Base-by-base conservation (phyloP, 192 early-diverging fungal species). In the Backusella westeae region DNA sequence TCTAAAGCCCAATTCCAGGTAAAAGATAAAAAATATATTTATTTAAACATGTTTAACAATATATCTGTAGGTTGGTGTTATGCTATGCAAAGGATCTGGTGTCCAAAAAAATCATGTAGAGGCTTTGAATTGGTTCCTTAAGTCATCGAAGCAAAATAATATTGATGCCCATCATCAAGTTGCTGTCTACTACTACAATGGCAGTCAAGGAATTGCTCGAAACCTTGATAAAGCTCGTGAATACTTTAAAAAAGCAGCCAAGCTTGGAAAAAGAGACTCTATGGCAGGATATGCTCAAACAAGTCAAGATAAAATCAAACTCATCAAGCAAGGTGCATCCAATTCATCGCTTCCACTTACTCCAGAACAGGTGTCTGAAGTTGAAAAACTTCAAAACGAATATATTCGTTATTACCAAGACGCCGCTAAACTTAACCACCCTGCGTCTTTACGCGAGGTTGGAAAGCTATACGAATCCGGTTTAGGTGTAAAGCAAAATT, bases 91-190 rank as follows among this genome's bases (percentile, higher is more conserved):
- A 75, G 85, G 85, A 9, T 36, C 67, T 34, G 85, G 82, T 32
- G 79, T 80, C 23, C 12, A 63, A n/a, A 34, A 53, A 26, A 74
- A 83, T 56, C 77, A 73, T 17, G 34, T 34, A 15, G 74, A 76
- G n/a, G 86, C 86, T 32, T 80, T 84, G 49, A 72, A 80, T 38
- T 87, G 80, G 84, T 83, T 82, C 36, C 66, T 69, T 6, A 76
- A 76, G 32, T 76, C 84, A 21, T 78, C 75, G 0, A 36, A 77
- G 1, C 59, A 73, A 21, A 83, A 83, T 32, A 67, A 75, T n/a
- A 53, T 34, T 15, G 71, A 42, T 1, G 86, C 81, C 14, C 77
- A 78, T 42, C 74, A 76, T 44, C 77, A 67, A 8, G 21, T 85
- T 10, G 86, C 82, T 38, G 8, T 72, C 0, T 77, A 78, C 71